Base-by-base conservation (phyloP, 192 early-diverging fungal species). In the Umbelopsis ramanniana region DNA sequence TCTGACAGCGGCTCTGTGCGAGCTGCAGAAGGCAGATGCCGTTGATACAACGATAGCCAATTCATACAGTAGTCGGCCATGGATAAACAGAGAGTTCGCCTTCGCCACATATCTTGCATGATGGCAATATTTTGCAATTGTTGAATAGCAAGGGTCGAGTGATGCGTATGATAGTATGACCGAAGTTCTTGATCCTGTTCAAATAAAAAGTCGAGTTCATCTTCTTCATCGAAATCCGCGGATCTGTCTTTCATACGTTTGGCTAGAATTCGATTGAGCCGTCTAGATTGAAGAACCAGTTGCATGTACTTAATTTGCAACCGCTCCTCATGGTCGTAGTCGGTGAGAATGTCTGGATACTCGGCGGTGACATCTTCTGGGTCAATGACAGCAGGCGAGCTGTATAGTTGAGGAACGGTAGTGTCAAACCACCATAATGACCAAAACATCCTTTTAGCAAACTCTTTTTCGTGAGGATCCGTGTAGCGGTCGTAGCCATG, bases 401-500 rank as follows among this genome's bases (percentile, higher is more conserved):
- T 67, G 37, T 71, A 68, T 11, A 76, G 55, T 5, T 76, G 75
- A 0, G 75, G 70, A 1, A 76, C 63, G 14, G 72, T 72, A 1
- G 70, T 67, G 22, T 76, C 75, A 69, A 67, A 72, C 26, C 72
- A 76, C 75, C 75, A 76, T 9, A 76, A 66, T 0, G 75, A 68
- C 75, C 75, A 76, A 37, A 76, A 76, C 3, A 76, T 54, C 0
- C 75, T 63, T 60, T 76, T 76, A 17, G 75, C 70, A 37, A 72
- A 71, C 40, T 76, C 75, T 2, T 66, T 66, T 38, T 76, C 75
- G 68, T 68, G 72, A 0, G 75, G 70, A 0, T 71, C 40, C 2
- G 66, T 71, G 24, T 67, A 76, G 9, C 57, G 63, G 12, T 40
- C n/a, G 26, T 76, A 76, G 14, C 75, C 75, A 43, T 43, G 40